Percentiles rank a stretch among this genome's conserved stretches.
These are phyloP conservation scores for Ophiosphaerella narmari DNA, from an alignment of 2,329 filamentous ascomycete genomes.

Conservation along the genomic window DNA sequence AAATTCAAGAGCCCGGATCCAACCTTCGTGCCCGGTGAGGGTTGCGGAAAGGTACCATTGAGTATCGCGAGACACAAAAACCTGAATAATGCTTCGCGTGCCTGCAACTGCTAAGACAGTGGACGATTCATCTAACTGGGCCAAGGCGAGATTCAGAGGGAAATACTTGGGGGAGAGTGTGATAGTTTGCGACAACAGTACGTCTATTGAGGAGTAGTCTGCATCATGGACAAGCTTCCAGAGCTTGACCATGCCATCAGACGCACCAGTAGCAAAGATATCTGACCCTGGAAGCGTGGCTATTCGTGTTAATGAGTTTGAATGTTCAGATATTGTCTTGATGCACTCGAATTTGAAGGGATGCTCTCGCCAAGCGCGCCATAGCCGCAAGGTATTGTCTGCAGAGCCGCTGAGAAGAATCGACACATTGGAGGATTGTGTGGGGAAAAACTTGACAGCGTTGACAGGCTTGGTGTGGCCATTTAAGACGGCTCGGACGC, in stretches of 20 bases:
- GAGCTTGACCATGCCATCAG: slow-evolving; percentile 65
- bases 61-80: slow-evolving; percentile 66
- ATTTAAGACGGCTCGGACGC: slow-evolving; percentile 69
- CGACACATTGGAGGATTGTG: slow-evolving; percentile 52
- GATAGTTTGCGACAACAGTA: slow-evolving; percentile 58
- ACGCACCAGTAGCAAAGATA: slow-evolving; percentile 63
- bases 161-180: slow-evolving; percentile 78
- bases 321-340: slow-evolving; percentile 66
- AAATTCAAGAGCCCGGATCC: slow-evolving; percentile 87
- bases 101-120: slow-evolving; percentile 82
- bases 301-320: slow-evolving; percentile 73
- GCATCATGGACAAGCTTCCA: slow-evolving; percentile 65
- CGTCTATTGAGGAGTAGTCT: slow-evolving; percentile 28
- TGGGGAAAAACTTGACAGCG: slow-evolving; percentile 76
- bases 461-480: slow-evolving; percentile 83
- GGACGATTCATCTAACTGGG: slow-evolving; percentile 60
- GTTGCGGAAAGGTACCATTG: slow-evolving; percentile 75
- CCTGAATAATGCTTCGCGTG: slow-evolving; percentile 79
- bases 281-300: slow-evolving; percentile 51
- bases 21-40: slow-evolving; percentile 88
- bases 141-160: slow-evolving; percentile 75
- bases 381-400: slow-evolving; percentile 75
- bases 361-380: slow-evolving; percentile 47
- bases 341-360: slow-evolving; percentile 46
- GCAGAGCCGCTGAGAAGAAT: slow-evolving; percentile 79